phyloP scores from a whole-genome alignment of 441 rosid genomes.

The Erodium chrysanthum region DNA sequence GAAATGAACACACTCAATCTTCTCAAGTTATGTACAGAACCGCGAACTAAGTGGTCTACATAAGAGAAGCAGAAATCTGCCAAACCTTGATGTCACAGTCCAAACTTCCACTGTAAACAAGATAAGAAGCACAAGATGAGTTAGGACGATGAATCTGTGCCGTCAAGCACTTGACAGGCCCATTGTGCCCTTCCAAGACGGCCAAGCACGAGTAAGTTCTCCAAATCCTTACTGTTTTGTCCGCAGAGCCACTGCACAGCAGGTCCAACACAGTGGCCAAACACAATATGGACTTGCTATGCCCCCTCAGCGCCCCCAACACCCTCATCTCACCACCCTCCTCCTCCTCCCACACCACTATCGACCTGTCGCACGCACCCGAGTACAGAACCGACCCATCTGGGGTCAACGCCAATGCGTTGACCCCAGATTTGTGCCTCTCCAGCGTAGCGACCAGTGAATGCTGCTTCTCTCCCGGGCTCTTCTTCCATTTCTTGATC shows the following conservation, averaged over 20 bases:
- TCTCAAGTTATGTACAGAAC: slow-evolving; percentile 7
- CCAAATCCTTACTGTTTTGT: slow-evolving; percentile 69
- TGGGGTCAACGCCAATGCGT: slow-evolving; percentile 54
- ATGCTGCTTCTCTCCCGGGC: slow-evolving; percentile 40
- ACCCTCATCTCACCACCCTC: slow-evolving; percentile 32
- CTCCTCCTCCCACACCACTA: slow-evolving; percentile 57
- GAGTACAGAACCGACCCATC: slow-evolving; percentile 51
- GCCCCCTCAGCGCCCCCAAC: slow-evolving; percentile 55
- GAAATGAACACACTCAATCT: slow-evolving; percentile 8
- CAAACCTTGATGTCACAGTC: slow-evolving; percentile 84
- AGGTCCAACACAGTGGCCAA: slow-evolving; percentile 46
- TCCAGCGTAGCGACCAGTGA: slow-evolving; percentile 40
- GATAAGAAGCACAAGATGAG: slow-evolving; percentile 28
- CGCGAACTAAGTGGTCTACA: slow-evolving; percentile 13
- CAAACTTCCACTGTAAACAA: slow-evolving; percentile 73
- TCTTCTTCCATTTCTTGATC: slow-evolving; percentile 69
- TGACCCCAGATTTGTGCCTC: slow-evolving; percentile 67
- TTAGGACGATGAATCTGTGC: slow-evolving; percentile 35
- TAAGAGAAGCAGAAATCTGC: slow-evolving; percentile 40
- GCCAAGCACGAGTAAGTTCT: slow-evolving; percentile 50
- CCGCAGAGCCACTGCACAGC: slow-evolving; percentile 79
- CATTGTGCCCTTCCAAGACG: slow-evolving; percentile 63
- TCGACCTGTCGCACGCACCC: slow-evolving; percentile 59
- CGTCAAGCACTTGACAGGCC: slow-evolving; percentile 81
- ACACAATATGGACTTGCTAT: slow-evolving; percentile 59